Conservation (phyloP, 768 basidiomycete species). For the Termitomyces sp. region DNA sequence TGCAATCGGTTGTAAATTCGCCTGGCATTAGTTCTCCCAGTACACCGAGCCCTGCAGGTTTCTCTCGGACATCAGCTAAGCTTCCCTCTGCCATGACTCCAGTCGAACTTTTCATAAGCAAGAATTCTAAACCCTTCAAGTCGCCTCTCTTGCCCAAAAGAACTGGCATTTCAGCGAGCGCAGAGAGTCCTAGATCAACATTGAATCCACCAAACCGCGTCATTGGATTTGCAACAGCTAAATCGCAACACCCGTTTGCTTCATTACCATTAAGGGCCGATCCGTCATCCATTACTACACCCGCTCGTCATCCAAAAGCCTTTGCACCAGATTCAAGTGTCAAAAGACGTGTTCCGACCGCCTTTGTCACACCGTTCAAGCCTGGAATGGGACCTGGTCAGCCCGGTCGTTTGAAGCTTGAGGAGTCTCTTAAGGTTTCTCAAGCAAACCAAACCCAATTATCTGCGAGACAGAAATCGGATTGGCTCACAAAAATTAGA, state of each 20-base stretch:
- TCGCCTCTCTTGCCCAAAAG: slow-evolving; percentile 33
- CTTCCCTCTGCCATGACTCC: slow-evolving; percentile 6
- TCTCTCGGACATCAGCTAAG: slow-evolving; percentile 15
- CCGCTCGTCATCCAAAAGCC: slow-evolving; percentile 9
- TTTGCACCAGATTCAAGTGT: background rate
- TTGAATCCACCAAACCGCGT: slow-evolving; percentile 21
- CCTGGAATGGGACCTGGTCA: slow-evolving; percentile 40
- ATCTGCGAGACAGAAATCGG: slow-evolving; percentile 9
- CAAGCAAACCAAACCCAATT: slow-evolving; percentile 4
- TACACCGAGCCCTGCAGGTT: slow-evolving; percentile 33
- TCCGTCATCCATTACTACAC: slow-evolving; percentile 6
- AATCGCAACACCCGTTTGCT: slow-evolving; percentile 31
- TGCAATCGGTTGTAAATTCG: slow-evolving; percentile 32
- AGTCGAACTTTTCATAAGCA: slow-evolving; percentile 6
- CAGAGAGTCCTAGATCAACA: slow-evolving; percentile 18
- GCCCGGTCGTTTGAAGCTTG: slow-evolving; percentile 26
- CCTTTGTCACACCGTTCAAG: slow-evolving; percentile 66
- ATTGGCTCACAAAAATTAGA: slow-evolving; percentile 13
- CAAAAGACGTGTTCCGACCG: slow-evolving; percentile 25
- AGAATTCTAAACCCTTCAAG: slow-evolving; percentile 36
- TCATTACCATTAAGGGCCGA: slow-evolving; percentile 18
- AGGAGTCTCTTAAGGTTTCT: slow-evolving; percentile 16
- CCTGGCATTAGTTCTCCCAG: slow-evolving; percentile 26
- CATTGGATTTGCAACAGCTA: slow-evolving; percentile 14
- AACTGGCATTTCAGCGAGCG: background rate